Evolutionary conservation across 805 yeast genomes (phyloP).

Genomic region (Torulaspora microellipsoides): DNA sequence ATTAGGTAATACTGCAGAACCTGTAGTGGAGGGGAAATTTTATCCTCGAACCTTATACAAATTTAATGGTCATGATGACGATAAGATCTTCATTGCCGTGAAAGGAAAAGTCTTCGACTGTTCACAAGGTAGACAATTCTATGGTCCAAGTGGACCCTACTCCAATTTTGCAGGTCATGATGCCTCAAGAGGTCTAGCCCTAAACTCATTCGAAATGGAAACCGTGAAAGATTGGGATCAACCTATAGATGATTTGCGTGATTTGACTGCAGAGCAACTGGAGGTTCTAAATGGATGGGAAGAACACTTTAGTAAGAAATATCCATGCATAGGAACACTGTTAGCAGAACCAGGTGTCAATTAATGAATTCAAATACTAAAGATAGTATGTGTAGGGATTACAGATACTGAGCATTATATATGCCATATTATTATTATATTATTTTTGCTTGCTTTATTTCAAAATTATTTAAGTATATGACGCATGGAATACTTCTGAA

Average conservation of each 20-base stretch:
- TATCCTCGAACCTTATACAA: constrained; percentile 71
- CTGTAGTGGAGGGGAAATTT: constrained; percentile 46
- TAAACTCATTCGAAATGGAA: constrained; percentile 73
- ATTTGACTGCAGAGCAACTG: constrained; percentile 53
- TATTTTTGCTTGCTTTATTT: too few species aligned
- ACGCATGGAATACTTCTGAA: too few species aligned
- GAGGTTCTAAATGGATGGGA: constrained; percentile 82
- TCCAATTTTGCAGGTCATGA: constrained; percentile 93
- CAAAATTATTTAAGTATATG: too few species aligned
- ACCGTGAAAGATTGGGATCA: constrained; percentile 63
- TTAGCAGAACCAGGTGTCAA: constrained; percentile 40
- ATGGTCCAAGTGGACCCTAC: constrained; percentile 96
- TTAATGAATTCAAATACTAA: neutral
- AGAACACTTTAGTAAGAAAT: constrained; percentile 73
- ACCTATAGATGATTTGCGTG: constrained; percentile 70
- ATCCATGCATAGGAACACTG: constrained; percentile 72
- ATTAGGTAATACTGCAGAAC: constrained; percentile 25
- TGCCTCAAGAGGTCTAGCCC: constrained; percentile 88
- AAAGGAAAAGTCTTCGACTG: constrained; percentile 84
- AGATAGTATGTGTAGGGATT: too few species aligned
- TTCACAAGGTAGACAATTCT: constrained; percentile 70
- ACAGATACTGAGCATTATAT: too few species aligned
- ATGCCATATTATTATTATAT: too few species aligned
- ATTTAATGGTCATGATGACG: constrained; percentile 77
- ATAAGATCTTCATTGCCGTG: constrained; percentile 80